Evolutionary conservation across 129 eudicot species (phyloP).

Genomic region (Pseudognaphalium luteoalbum): DNA sequence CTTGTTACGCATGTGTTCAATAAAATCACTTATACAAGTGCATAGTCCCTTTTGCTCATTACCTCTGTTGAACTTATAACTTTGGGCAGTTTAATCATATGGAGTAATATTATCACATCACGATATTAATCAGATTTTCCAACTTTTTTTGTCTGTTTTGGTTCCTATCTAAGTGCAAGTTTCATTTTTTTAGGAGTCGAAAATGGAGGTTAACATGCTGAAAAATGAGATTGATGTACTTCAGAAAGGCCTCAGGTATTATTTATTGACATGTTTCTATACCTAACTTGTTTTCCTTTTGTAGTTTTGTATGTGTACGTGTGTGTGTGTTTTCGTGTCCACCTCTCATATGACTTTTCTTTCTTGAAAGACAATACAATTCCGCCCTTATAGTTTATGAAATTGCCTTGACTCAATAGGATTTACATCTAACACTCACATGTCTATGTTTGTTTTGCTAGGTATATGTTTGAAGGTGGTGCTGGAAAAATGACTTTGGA

Average conservation of each 20-base stretch:
- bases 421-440: neutral
- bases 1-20: too few species aligned
- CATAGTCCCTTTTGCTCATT: neutral
- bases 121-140: too few species aligned
- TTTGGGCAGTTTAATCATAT: too few species aligned
- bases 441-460: slow-evolving; percentile 11
- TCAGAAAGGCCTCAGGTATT: slow-evolving; percentile 70
- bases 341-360: too few species aligned
- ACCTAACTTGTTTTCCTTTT: neutral
- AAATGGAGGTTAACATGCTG: slow-evolving; percentile 66
- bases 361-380: too few species aligned
- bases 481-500: slow-evolving; percentile 73
- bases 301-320: too few species aligned
- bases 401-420: neutral
- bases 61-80: neutral
- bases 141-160: neutral
- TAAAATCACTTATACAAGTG: neutral
- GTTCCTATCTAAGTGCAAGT: too few species aligned
- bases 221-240: slow-evolving; percentile 77
- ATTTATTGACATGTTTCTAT: neutral
- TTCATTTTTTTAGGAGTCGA: slow-evolving; percentile 46
- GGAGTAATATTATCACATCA: too few species aligned
- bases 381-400: neutral
- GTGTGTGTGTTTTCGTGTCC: too few species aligned
- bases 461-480: slow-evolving; percentile 74